These are phyloP conservation scores for Colletotrichum graminicola DNA, from an alignment of 2,329 filamentous ascomycete species.

Conservation along the genomic window DNA sequence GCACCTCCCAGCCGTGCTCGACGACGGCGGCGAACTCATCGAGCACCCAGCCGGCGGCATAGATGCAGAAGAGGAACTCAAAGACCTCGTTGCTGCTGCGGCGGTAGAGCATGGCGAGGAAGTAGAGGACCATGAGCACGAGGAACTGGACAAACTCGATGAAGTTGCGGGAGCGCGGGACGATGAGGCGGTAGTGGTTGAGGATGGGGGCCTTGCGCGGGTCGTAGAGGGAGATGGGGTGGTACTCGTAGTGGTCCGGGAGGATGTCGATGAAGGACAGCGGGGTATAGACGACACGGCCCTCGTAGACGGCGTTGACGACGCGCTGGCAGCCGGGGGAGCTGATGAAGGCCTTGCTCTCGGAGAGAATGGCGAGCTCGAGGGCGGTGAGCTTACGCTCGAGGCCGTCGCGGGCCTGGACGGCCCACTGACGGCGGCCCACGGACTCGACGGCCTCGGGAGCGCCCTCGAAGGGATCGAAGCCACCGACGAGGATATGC, in stretches of 20 bases:
- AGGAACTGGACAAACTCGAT: slow-evolving; percentile 76
- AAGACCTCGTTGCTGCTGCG: slow-evolving; percentile 61
- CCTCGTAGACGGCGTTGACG: slow-evolving; percentile 77
- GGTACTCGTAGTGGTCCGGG: slow-evolving; percentile 79
- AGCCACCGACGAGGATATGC: slow-evolving; percentile 77
- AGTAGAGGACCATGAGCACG: slow-evolving; percentile 72
- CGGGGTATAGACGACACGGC: slow-evolving; percentile 77
- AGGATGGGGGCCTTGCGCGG: slow-evolving; percentile 73
- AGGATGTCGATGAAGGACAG: slow-evolving; percentile 79
- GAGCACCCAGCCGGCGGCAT: slow-evolving; percentile 75
- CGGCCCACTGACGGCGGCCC: slow-evolving; percentile 52
- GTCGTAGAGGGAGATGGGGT: slow-evolving; percentile 77
- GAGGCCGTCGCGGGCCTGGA: slow-evolving; percentile 54
- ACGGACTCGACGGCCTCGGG: slow-evolving; percentile 65
- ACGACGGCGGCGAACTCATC: slow-evolving; percentile 75
- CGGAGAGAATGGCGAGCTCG: slow-evolving; percentile 78
- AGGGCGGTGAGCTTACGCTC: slow-evolving; percentile 74
- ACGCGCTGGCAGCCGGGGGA: slow-evolving; percentile 77
- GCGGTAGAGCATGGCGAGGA: slow-evolving; percentile 72
- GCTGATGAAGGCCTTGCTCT: slow-evolving; percentile 76
- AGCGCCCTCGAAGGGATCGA: slow-evolving; percentile 79
- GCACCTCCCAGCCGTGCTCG: slow-evolving; percentile 76
- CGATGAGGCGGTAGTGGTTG: slow-evolving; percentile 79
- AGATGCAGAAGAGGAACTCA: slow-evolving; percentile 73
- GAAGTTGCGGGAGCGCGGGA: slow-evolving; percentile 74